A percentile compares a stretch with the other conserved stretches of the same genome.
Conservation (phyloP, 306 rosid genomes). For the Heteromeles arbutifolia region DNA sequence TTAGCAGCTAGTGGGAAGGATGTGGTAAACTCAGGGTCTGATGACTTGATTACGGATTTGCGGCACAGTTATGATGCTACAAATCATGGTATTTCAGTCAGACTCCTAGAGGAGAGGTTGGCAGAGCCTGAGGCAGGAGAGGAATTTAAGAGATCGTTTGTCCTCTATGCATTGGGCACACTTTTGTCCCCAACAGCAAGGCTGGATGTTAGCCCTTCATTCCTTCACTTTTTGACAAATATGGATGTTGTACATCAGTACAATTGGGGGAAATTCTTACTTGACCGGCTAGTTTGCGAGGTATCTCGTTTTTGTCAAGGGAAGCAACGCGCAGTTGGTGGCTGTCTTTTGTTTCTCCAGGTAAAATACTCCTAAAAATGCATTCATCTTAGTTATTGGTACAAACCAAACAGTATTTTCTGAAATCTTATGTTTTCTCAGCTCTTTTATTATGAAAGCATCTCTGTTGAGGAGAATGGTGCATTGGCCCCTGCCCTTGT, state of each 20-base stretch:
- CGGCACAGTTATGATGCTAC: constrained; percentile 30
- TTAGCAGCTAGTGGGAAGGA: constrained; percentile 40
- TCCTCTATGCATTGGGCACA: constrained; percentile 36
- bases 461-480: constrained; percentile 23
- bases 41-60: constrained; percentile 28
- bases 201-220: constrained; percentile 41
- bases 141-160: constrained; percentile 35
- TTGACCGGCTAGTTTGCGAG: constrained; percentile 32
- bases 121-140: constrained; percentile 34
- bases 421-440: constrained; percentile 16
- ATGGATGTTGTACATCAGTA: constrained; percentile 33
- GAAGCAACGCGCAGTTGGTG: constrained; percentile 39
- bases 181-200: constrained; percentile 39
- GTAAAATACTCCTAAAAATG: constrained; percentile 5
- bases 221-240: constrained; percentile 33
- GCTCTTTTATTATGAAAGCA: constrained; percentile 39
- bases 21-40: constrained; percentile 40
- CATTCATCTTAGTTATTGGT: neutral
- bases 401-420: neutral
- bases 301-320: constrained; percentile 35
- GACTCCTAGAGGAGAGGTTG: constrained; percentile 31
- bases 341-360: constrained; percentile 42
- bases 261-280: constrained; percentile 40
- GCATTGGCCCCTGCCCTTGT: constrained; percentile 2
- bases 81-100: constrained; percentile 36